Base-by-base conservation (phyloP, 2,329 filamentous ascomycete species). In the Fusarium nurragi region DNA sequence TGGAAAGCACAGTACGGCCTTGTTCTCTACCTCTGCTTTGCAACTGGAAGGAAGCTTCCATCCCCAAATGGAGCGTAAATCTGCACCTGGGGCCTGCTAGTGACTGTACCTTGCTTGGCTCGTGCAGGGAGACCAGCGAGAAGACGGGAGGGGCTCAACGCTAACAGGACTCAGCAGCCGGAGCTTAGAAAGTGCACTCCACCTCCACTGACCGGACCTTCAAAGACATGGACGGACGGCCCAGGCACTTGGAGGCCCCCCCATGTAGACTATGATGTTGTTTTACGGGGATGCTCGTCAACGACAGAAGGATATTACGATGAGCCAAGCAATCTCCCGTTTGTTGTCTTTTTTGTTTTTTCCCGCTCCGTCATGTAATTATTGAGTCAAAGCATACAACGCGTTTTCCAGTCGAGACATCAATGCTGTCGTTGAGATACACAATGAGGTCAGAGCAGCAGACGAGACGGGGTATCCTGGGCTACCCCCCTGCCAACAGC, bases 391-490 rank as follows among this genome's bases (percentile, higher is more conserved):
- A 52, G 49, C 48, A 49, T 55, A 45, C 36, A 51, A 41, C 21
- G 30, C 28, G 22, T 64, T 50, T 41, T 58, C 25, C 30, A 23
- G 37, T 21, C 26, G 47, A 41, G 41, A 59, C 21, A 23, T 55
- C 48, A 63, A 59, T 67, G 48, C 47, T 37, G 56, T 44, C 37
- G 26, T 39, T 40, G 40, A 48, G 44, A 43, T 64, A 65, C 56
- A 67, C 49, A 60, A 67, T 66, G 64, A 66, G 64, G 56, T 54
- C 64, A 69, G 55, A 54, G 34, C 60, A 68, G 39, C 45, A 55
- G 46, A 48, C 43, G 39, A 58, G 53, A 40, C 34, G 13, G 28
- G 21, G 32, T 18, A 34, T 34, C 44, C 50, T 54, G 25, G 21
- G 38, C 46, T 25, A 60, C 59, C 64, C 59, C 64, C 64, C 41